A percentile compares a stretch with the other conserved stretches of the same genome.
Evolutionary conservation across 2,329 filamentous ascomycete species (phyloP).

Genomic region (Fusarium cyanostomum): DNA sequence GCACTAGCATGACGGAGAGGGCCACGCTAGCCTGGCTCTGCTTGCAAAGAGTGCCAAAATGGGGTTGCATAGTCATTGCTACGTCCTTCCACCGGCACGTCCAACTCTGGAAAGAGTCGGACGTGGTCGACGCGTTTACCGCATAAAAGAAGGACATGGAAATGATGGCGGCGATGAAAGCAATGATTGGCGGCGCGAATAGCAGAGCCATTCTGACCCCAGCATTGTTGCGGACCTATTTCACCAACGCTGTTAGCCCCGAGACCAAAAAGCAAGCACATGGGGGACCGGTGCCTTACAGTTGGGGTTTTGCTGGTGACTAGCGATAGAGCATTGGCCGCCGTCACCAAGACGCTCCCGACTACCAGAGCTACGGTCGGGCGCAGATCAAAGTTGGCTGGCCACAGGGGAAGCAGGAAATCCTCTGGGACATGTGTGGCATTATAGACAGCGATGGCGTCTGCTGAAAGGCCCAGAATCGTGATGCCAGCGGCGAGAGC

Average conservation of each 20-base stretch:
- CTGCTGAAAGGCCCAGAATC: conserved; percentile 63
- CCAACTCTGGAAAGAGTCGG: conserved; percentile 69
- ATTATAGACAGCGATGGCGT: conserved; percentile 65
- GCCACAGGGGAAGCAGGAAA: conserved; percentile 66
- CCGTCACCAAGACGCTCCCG: conserved; percentile 59
- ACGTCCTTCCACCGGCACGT: conserved; percentile 67
- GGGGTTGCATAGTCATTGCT: conserved; percentile 61
- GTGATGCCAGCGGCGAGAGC: conserved; percentile 61
- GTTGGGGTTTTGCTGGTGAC: conserved; percentile 57
- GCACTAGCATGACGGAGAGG: conserved; percentile 65
- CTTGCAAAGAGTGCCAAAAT: conserved; percentile 66
- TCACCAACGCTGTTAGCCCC: conserved; percentile 24
- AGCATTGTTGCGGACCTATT: conserved; percentile 35
- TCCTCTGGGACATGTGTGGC: conserved; percentile 59
- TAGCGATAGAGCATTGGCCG: conserved; percentile 60
- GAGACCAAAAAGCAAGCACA: conserved; percentile 11
- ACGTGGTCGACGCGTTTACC: conserved; percentile 61
- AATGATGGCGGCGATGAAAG: conserved; percentile 56
- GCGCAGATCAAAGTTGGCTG: conserved; percentile 63
- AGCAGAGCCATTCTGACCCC: conserved; percentile 30
- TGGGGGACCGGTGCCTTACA: conserved; percentile 53
- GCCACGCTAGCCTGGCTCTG: conserved; percentile 65
- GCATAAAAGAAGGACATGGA: conserved; percentile 67
- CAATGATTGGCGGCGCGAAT: conserved; percentile 44
- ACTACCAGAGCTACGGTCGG: conserved; percentile 65